Percentiles rank a stretch among this genome's conserved stretches.
Evolutionary conservation across 441 rosid species (phyloP).

Genomic region (Eutrema salsugineum): DNA sequence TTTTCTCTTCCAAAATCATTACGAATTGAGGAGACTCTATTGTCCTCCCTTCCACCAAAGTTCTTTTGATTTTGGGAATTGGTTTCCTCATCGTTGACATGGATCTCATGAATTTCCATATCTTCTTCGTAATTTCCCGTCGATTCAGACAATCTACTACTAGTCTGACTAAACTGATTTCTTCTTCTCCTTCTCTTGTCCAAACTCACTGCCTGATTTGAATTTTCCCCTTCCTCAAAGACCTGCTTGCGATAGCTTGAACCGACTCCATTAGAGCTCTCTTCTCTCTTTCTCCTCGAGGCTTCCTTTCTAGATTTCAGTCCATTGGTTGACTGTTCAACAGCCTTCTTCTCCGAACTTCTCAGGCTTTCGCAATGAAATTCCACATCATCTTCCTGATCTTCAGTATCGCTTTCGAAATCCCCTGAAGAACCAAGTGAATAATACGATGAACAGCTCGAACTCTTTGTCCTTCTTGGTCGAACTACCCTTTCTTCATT

Average conservation of each 20-base stretch:
- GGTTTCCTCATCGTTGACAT: slow-evolving; percentile 36
- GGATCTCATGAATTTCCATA: slow-evolving; percentile 38
- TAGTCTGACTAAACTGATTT: slow-evolving; percentile 29
- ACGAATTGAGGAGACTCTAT: slow-evolving; percentile 29
- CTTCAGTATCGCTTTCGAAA: slow-evolving; percentile 58
- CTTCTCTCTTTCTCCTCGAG: slow-evolving; percentile 33
- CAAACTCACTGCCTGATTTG: slow-evolving; percentile 29
- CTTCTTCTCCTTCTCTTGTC: slow-evolving; percentile 38
- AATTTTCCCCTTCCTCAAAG: slow-evolving; percentile 34
- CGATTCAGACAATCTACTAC: slow-evolving; percentile 35
- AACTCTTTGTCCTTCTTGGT: slow-evolving; percentile 42
- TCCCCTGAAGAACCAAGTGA: slow-evolving; percentile 62
- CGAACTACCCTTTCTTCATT: slow-evolving; percentile 34
- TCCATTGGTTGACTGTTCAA: slow-evolving; percentile 44
- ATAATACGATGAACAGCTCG: slow-evolving; percentile 79
- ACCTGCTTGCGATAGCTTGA: slow-evolving; percentile 35
- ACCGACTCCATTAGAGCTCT: slow-evolving; percentile 34
- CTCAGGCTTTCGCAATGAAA: slow-evolving; percentile 35
- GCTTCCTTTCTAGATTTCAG: slow-evolving; percentile 40
- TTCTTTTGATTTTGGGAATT: slow-evolving; percentile 39
- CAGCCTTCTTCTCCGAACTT: slow-evolving; percentile 70
- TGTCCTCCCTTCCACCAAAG: slow-evolving; percentile 40
- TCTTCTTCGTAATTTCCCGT: slow-evolving; percentile 40
- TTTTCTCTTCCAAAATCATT: slow-evolving; percentile 29
- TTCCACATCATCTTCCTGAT: slow-evolving; percentile 31